Evolutionary conservation across 345 rosid species (phyloP).

Genomic region (Psidium guajava): DNA sequence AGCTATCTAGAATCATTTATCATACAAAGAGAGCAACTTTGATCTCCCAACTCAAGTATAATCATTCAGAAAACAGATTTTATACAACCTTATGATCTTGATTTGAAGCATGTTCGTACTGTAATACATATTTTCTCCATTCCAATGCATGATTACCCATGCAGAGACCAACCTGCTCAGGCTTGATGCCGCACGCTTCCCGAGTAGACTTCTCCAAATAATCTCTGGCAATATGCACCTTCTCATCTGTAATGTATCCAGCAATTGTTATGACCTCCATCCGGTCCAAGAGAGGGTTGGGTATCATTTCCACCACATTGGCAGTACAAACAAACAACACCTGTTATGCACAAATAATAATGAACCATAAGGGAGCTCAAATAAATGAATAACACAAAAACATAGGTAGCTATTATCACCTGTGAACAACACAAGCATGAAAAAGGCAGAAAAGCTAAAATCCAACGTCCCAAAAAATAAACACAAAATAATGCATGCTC

Average conservation of each 20-base stretch:
- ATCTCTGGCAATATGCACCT: slow-evolving; percentile 96
- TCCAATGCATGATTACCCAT: not conserved
- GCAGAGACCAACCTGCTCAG: slow-evolving; percentile 57
- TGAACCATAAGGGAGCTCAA: not conserved
- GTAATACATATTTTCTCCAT: not conserved
- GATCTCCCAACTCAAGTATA: not conserved
- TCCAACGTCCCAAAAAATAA: not conserved
- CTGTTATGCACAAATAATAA: slow-evolving; percentile 21
- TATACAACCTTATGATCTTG: not conserved
- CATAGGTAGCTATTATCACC: not conserved
- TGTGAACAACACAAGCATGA: not conserved
- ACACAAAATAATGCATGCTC: not conserved
- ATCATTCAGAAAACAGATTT: not conserved
- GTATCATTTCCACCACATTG: slow-evolving; percentile 88
- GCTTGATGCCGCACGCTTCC: slow-evolving; percentile 83
- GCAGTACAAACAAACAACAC: slow-evolving; percentile 99
- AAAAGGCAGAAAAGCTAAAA: not conserved
- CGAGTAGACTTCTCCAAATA: slow-evolving; percentile 84
- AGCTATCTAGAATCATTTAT: not conserved
- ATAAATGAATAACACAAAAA: not conserved
- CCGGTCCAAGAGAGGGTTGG: slow-evolving; percentile 95
- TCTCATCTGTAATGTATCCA: slow-evolving; percentile 97
- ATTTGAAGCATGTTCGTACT: not conserved
- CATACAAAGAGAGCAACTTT: not conserved
- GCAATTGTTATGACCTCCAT: slow-evolving; percentile 99